These are phyloP conservation scores for Gypsophila paniculata DNA, from an alignment of 179 eudicot species.

Conservation along the genomic window DNA sequence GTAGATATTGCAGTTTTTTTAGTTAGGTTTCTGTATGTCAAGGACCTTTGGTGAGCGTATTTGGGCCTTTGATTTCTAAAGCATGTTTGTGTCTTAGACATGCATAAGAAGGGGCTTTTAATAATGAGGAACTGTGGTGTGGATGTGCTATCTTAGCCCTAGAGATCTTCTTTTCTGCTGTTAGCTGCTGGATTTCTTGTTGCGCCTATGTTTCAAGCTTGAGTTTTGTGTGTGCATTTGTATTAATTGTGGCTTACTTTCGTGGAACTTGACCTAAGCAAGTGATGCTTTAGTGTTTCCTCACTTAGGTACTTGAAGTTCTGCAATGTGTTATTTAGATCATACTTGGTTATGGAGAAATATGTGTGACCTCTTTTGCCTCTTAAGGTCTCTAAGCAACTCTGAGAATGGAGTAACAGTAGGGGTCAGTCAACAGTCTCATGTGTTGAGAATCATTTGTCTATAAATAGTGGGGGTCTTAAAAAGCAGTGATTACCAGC, in stretches of 20 bases:
- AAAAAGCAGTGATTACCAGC: background rate
- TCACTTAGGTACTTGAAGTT: background rate
- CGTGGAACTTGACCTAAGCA: background rate
- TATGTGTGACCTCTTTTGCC: background rate
- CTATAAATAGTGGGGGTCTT: background rate
- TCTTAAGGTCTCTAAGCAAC: background rate
- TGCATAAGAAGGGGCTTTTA: too few species aligned
- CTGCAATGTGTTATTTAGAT: background rate
- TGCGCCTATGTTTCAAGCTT: background rate
- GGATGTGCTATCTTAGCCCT: too few species aligned
- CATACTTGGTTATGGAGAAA: too few species aligned
- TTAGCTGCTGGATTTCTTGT: background rate
- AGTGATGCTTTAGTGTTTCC: background rate
- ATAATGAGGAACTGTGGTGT: too few species aligned
- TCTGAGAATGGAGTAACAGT: background rate
- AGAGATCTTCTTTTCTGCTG: too few species aligned
- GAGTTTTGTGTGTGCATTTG: background rate
- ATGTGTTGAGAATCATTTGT: too few species aligned
- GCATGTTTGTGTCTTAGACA: too few species aligned
- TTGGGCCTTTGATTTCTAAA: too few species aligned
- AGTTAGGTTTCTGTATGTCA: too few species aligned
- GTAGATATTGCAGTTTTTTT: too few species aligned
- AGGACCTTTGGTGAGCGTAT: too few species aligned
- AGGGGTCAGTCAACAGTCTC: too few species aligned
- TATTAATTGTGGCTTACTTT: background rate